Base-by-base conservation (phyloP, 306 rosid species). In the Glycine soja region DNA sequence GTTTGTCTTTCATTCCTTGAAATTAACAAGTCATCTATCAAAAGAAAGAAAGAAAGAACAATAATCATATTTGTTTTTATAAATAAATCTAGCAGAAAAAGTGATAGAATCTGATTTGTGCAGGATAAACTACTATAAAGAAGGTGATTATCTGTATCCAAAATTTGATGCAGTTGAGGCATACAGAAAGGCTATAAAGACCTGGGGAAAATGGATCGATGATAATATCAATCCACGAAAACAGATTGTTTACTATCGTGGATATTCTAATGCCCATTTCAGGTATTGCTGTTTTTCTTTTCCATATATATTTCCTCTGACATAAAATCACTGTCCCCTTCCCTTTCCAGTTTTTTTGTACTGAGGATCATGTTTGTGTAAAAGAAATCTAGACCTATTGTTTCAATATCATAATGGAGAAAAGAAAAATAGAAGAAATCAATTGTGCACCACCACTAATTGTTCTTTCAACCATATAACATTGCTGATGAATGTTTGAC, bases 231-330 rank as follows among this genome's bases (percentile, higher is more conserved):
- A 92, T 80, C 97, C 97, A 38, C 68, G 57, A 75, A 90, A 88
- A 72, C 94, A 93, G 86, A 74, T 86, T 70, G 92, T 96, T 59
- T 89, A 93, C 87, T 93, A 96, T 75, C 95, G 99, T 10, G 99
- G 99, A 57, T 96, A 96, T 86, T 96, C 98, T 48, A 79, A 94
- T 61, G 91, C 98, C 42, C 99, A 96, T 92, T 96, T 96, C 90
- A 88, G 98, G 98, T 95, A 24, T 24, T 24, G 82, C 80, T 45
- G 51, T 19, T 46, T 67, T 52, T 58, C 38, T 64, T 16, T 52
- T 61, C 10, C 11, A 30, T 2, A 30, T 10, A 34, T 32, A 36
- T 34, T 46, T 79, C 61, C 13, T 34, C 10, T 72, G 15, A 14
- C 82, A 70, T 61, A 53, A 52, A 15, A 69, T 57, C 67, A 40